Evolutionary conservation across 495 filamentous ascomycete genomes (phyloP).

Genomic region (Talaromyces thailandensis): DNA sequence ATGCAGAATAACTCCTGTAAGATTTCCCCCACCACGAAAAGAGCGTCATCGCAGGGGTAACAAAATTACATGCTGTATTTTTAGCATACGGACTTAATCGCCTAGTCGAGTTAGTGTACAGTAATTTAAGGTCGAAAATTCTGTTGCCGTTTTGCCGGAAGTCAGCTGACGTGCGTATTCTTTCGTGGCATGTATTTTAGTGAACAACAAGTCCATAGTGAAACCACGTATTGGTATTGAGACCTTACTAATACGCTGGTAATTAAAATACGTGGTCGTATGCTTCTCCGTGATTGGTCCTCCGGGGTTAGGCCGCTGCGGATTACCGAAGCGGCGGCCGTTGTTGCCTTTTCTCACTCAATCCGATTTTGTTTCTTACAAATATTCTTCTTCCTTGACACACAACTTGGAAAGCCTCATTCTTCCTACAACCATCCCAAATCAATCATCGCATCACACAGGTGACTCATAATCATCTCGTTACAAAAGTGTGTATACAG

Average conservation of each 20-base stretch:
- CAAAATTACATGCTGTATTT: not conserved
- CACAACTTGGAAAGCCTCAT: not conserved
- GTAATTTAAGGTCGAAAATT: not conserved
- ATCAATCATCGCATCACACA: not conserved
- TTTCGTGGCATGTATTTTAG: not conserved
- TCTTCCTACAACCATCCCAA: not conserved
- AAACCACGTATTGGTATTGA: not conserved
- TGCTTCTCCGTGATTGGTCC: not conserved
- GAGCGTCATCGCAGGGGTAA: not conserved
- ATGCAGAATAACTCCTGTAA: not conserved
- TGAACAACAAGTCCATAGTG: not conserved
- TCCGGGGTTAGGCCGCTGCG: not conserved
- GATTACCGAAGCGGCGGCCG: not conserved
- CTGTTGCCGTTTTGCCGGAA: not conserved
- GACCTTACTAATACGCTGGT: not conserved
- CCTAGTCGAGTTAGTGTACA: not conserved
- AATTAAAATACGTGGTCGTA: not conserved
- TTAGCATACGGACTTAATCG: not conserved
- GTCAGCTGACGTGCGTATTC: not conserved
- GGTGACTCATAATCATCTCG: not conserved
- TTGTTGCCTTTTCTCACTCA: not conserved
- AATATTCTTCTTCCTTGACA: not conserved
- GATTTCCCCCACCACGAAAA: not conserved
- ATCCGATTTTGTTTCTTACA: not conserved
- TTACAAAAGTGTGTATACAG: not conserved